Evolutionary conservation across 129 eudicot species (phyloP).

Genomic region (Chrysanthemum lavandulifolium): DNA sequence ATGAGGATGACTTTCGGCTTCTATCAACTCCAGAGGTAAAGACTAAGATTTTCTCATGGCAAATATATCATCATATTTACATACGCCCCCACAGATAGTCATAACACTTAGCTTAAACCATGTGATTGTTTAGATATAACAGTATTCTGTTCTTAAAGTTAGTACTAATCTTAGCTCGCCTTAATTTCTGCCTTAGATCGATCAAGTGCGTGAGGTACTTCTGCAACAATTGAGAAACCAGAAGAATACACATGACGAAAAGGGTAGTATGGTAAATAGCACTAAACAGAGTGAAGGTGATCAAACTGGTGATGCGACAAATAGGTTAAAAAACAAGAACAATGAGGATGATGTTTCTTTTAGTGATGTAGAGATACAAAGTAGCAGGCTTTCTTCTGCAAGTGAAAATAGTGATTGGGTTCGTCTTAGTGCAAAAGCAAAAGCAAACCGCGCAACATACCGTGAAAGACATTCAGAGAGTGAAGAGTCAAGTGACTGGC

Average conservation of each 20-base stretch:
- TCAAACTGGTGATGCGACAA: conserved; percentile 7
- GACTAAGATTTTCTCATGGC: not conserved
- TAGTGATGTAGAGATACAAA: conserved; percentile 57
- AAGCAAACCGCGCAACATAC: conserved; percentile 29
- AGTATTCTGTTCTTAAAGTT: not conserved
- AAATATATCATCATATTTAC: no score
- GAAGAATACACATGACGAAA: conserved; percentile 26
- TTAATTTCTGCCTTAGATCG: conserved; percentile 35
- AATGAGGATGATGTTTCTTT: conserved; percentile 50
- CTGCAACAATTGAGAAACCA: conserved; percentile 41
- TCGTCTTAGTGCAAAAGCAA: conserved; percentile 31
- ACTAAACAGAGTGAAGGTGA: not conserved
- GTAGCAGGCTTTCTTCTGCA: conserved; percentile 33
- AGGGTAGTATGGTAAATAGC: conserved; percentile 14
- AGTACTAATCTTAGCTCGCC: no score
- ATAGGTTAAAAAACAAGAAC: conserved; percentile 8
- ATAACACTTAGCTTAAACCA: not conserved
- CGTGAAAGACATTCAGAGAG: conserved; percentile 65
- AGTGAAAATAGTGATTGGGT: conserved; percentile 58
- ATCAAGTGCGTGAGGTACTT: conserved; percentile 54
- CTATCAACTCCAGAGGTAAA: conserved; percentile 68
- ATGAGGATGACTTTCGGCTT: conserved; percentile 45
- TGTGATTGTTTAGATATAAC: not conserved
- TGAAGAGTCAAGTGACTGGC: conserved; percentile 73
- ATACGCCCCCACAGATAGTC: not conserved